These are phyloP conservation scores for Pyrenophora teres DNA, from an alignment of 2,329 filamentous ascomycete species.

Conservation along the genomic window DNA sequence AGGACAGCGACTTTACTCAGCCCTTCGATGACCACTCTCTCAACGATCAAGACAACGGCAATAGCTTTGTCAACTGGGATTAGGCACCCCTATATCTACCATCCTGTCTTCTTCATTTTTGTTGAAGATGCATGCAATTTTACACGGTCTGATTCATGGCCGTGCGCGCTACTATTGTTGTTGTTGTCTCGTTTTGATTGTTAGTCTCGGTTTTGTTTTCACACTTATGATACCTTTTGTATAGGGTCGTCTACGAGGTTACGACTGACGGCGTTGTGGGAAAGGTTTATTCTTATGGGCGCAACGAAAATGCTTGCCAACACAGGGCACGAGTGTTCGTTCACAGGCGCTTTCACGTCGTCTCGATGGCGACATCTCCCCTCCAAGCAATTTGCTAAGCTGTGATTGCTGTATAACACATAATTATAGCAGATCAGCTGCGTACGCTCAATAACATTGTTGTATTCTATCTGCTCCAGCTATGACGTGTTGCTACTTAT, in stretches of 20 bases:
- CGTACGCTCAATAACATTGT: neutral
- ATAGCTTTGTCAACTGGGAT: slow-evolving; percentile 34
- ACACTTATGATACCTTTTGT: slow-evolving; percentile 16
- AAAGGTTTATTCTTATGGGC: slow-evolving; percentile 4
- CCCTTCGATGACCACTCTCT: slow-evolving; percentile 22
- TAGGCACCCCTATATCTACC: slow-evolving; percentile 3
- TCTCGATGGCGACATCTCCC: slow-evolving; percentile 16
- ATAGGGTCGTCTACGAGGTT: slow-evolving; percentile 15
- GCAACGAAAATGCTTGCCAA: slow-evolving; percentile 10
- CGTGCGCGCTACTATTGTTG: neutral
- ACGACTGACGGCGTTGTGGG: slow-evolving; percentile 16
- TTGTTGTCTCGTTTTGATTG: neutral
- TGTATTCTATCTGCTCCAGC: neutral
- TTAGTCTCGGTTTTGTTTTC: slow-evolving; percentile 8
- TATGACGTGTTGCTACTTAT: neutral
- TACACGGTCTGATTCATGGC: no score
- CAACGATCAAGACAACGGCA: slow-evolving; percentile 26
- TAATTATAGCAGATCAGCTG: slow-evolving; percentile 16
- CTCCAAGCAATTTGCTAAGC: slow-evolving; percentile 2
- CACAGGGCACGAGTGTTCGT: slow-evolving; percentile 7
- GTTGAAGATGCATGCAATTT: no score
- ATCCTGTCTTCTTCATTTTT: neutral
- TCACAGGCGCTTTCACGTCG: slow-evolving; percentile 20
- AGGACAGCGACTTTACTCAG: slow-evolving; percentile 18
- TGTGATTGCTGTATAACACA: slow-evolving; percentile 22